phyloP scores from a whole-genome alignment of 1,139 yeast genomes.

The Lodderomyces parapsilosis region DNA sequence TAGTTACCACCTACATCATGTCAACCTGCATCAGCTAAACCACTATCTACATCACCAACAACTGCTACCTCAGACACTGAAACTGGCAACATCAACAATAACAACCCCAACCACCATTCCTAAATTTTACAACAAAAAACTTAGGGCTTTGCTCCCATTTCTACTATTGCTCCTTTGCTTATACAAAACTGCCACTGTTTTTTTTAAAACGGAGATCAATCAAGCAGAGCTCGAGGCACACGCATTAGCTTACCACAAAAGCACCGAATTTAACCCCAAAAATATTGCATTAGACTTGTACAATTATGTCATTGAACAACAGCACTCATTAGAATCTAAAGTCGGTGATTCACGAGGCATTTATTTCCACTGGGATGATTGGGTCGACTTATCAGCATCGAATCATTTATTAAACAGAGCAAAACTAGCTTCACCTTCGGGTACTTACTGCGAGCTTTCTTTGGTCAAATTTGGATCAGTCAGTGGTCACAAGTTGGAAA shows the following conservation, averaged over 20 bases:
- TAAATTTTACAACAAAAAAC: constrained; percentile 19
- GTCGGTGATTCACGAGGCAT: constrained; percentile 22
- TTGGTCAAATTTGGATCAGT: constrained; percentile 27
- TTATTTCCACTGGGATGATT: constrained; percentile 45
- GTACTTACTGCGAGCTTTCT: constrained; percentile 25
- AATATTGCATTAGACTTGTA: constrained; percentile 22
- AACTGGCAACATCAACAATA: not conserved
- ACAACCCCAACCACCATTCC: constrained; percentile 4
- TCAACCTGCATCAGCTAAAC: not conserved
- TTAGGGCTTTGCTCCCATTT: constrained; percentile 20
- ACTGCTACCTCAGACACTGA: not conserved
- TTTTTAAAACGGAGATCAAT: constrained; percentile 18
- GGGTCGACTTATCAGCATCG: constrained; percentile 35
- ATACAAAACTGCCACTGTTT: constrained; percentile 14
- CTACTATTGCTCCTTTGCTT: constrained; percentile 17
- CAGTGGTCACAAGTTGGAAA: constrained; percentile 37
- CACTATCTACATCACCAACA: not conserved
- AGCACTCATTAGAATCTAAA: constrained; percentile 1
- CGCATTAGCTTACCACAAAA: constrained; percentile 24
- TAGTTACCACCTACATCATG: not conserved
- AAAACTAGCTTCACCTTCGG: constrained; percentile 18
- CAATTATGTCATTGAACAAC: constrained; percentile 14
- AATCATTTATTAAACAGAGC: constrained; percentile 20
- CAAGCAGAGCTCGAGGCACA: constrained; percentile 24
- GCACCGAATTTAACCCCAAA: constrained; percentile 30